phyloP scores from a whole-genome alignment of 2,329 filamentous ascomycete species.

The Hymenoscyphus salicellus region DNA sequence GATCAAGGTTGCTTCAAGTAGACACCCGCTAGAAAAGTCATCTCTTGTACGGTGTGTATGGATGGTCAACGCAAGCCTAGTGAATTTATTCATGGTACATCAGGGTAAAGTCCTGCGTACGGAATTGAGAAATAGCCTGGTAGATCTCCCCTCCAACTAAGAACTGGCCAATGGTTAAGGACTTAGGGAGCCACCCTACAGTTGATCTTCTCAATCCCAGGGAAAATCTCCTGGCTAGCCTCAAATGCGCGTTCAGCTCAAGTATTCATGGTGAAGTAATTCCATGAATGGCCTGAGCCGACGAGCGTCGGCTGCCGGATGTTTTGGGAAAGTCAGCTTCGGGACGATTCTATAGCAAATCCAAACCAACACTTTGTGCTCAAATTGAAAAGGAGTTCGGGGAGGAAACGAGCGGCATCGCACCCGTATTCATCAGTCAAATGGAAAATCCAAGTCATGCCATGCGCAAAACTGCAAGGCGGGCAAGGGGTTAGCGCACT shows the following conservation, averaged over 20 bases:
- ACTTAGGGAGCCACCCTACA: background rate
- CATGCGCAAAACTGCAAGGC: background rate
- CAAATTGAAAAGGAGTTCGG: background rate
- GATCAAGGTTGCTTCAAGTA: too few species aligned
- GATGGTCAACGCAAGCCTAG: too few species aligned
- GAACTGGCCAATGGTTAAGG: too few species aligned
- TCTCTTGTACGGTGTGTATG: too few species aligned
- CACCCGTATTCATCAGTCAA: background rate
- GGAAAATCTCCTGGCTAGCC: background rate
- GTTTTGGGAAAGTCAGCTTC: background rate
- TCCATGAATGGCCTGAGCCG: background rate
- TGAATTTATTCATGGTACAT: too few species aligned
- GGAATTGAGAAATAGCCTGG: too few species aligned
- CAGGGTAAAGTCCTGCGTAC: too few species aligned
- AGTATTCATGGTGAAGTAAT: too few species aligned
- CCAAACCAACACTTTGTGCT: background rate
- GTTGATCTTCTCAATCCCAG: background rate
- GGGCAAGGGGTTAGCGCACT: background rate
- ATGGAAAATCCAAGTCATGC: background rate
- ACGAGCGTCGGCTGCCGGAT: background rate
- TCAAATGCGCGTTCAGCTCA: background rate
- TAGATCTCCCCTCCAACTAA: too few species aligned
- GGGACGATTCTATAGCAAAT: background rate
- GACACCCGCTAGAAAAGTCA: too few species aligned
- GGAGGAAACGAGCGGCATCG: background rate